phyloP scores from a whole-genome alignment of 208 protist genomes.

The Trypanosoma melophagium region DNA sequence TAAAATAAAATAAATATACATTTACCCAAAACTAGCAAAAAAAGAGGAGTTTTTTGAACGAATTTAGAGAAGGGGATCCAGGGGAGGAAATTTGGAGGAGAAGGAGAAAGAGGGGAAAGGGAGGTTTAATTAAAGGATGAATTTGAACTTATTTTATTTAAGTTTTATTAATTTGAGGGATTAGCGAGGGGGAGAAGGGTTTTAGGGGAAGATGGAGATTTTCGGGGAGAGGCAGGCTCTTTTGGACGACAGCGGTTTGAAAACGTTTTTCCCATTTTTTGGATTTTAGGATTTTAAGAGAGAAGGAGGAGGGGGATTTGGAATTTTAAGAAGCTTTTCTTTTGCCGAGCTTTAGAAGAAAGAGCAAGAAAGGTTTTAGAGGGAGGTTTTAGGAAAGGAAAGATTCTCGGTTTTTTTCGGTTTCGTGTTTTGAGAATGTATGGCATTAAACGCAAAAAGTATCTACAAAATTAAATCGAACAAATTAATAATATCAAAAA shows the following conservation, averaged over 20 bases:
- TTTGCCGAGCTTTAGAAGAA: constrained; percentile 31
- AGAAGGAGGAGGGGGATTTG: constrained; percentile 27
- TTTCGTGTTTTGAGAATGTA: background rate
- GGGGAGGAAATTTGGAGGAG: constrained; percentile 32
- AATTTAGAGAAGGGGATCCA: constrained; percentile 40
- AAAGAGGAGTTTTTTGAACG: constrained; percentile 28
- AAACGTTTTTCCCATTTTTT: constrained; percentile 15
- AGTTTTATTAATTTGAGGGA: constrained; percentile 14
- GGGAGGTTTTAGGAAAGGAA: constrained; percentile 34
- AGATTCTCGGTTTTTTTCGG: constrained; percentile 48
- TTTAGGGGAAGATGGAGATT: constrained; percentile 20
- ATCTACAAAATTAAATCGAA: constrained; percentile 86
- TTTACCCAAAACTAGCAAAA: constrained; percentile 11
- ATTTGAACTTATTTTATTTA: constrained; percentile 30
- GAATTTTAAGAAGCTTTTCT: constrained; percentile 36
- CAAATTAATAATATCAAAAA: constrained; percentile 91
- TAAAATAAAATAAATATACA: constrained; percentile 15
- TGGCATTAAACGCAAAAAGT: constrained; percentile 34
- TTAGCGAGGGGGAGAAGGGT: constrained; percentile 30
- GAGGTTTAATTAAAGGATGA: constrained; percentile 18
- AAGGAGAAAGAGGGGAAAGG: constrained; percentile 24
- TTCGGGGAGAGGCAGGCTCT: constrained; percentile 30
- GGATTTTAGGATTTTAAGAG: constrained; percentile 20
- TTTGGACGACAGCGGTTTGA: constrained; percentile 30
- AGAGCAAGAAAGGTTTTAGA: constrained; percentile 35